Evolutionary conservation across 2,329 filamentous ascomycete genomes (phyloP), one percentile per base, ranked within the genome.

Genomic region (Aureobasidium sp.): DNA sequence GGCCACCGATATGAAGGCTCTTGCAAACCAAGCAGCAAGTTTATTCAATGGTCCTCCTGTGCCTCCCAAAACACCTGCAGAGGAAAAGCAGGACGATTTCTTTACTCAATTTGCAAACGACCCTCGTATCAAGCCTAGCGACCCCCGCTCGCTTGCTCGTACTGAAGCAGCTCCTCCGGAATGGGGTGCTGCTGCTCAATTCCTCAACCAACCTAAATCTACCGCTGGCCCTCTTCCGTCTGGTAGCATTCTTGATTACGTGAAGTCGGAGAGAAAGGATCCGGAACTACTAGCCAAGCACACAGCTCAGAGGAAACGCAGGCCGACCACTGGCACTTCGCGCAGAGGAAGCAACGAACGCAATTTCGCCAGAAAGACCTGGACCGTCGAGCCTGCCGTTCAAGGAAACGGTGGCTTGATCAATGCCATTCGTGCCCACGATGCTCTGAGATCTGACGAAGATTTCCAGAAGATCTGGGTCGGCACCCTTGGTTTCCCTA

Each of bases 401-500:
- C 91, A 96, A 75, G 93, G 93, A 62, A 97, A 97, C 70, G 92
- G 91, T 27, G 94, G 93, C 25, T 82, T 97, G 53, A 86, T 89
- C 68, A 97, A 96, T 71, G 93, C 93, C 4, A 86, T 94, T 37
- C 86, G 90, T 65, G 59, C 48, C 5, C 59, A 48, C 9, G 49
- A 61, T 39, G 59, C 59, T 39, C 80, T 84, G 16, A 83, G 90
- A 50, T 84, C 86, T 60, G 87, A 86, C 25, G 82, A 83, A 64
- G 77, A 91, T 9, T 81, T 83, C 25, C 89, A 96, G 61, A 88
- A 90, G 70, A 88, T 87, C n/a, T 96, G 90, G 86, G 88, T 97
- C 5, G 93, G 93, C 59, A 95, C 92, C 0, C 77, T 97, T 47
- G 94, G 93, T 25, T 97, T 97, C 85, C 92, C 93, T 0, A 97